phyloP scores from a whole-genome alignment of 2,329 filamentous ascomycete genomes.

The Colletotrichum horii region DNA sequence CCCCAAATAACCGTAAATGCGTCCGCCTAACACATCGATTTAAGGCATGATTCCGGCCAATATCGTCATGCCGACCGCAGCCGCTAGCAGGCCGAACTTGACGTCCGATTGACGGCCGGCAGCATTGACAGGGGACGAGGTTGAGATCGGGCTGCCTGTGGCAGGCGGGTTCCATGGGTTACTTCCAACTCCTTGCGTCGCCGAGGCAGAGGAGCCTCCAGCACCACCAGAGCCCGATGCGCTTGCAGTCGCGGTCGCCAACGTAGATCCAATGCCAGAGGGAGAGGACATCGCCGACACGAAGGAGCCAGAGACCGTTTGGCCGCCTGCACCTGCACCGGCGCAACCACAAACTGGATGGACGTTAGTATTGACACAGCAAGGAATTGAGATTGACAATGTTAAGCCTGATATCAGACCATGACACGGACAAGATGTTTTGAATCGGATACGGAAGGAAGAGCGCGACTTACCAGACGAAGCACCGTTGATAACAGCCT shows the following conservation, averaged over 20 bases:
- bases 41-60: background rate
- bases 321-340: background rate
- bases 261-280: background rate
- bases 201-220: background rate
- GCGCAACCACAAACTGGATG: slow-evolving; percentile 5
- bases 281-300: slow-evolving; percentile 5
- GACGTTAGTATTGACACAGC: background rate
- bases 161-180: slow-evolving; percentile 3
- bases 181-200: background rate
- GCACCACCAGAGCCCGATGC: background rate
- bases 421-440: too few species aligned
- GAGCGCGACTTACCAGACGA: background rate
- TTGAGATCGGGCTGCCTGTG: background rate
- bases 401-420: too few species aligned
- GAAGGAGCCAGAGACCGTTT: slow-evolving; percentile 7
- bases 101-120: background rate
- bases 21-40: fast-evolving
- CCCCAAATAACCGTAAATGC: fast-evolving
- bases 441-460: background rate
- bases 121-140: background rate
- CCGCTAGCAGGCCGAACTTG: background rate
- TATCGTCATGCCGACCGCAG: background rate
- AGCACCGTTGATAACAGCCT: slow-evolving; percentile 31
- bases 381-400: fast-evolving
- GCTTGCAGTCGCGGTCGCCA: background rate